Conservation (phyloP, 768 basidiomycete genomes). For the Piloderma croceum region DNA sequence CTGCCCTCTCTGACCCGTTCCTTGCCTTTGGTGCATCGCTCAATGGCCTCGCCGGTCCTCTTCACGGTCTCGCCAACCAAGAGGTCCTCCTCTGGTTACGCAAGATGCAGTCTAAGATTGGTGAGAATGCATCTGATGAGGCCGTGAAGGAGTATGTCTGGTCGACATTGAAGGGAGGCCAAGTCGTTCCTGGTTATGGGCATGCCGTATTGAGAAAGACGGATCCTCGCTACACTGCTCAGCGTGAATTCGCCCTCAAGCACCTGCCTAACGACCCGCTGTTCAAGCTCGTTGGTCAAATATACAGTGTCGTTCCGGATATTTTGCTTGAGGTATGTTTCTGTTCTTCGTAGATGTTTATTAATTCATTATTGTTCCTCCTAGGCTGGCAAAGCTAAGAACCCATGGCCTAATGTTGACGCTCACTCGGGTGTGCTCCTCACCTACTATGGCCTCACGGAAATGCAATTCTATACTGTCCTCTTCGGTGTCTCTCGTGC, state of each 20-base stretch:
- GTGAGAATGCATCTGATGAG: conserved; percentile 79
- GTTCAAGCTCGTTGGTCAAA: conserved; percentile 91
- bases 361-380: conserved; percentile 4
- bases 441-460: conserved; percentile 77
- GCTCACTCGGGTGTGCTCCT: conserved; percentile 91
- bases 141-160: conserved; percentile 92
- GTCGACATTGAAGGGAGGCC: conserved; percentile 87
- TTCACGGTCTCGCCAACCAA: conserved; percentile 96
- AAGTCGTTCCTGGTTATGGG: conserved; percentile 91
- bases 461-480: conserved; percentile 97
- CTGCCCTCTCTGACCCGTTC: conserved; percentile 97
- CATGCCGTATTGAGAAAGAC: conserved; percentile 86
- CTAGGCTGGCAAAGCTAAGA: conserved; percentile 87
- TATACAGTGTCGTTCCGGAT: conserved; percentile 83
- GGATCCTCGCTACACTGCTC: conserved; percentile 88
- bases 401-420: conserved; percentile 96
- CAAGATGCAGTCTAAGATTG: conserved; percentile 89
- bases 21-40: conserved; percentile 87
- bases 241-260: conserved; percentile 83
- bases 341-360: not conserved
- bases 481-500: conserved; percentile 96
- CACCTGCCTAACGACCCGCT: conserved; percentile 82
- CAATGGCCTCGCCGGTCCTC: conserved; percentile 94
- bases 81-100: conserved; percentile 93
- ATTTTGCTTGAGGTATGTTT: conserved; percentile 72